Evolutionary conservation across 495 filamentous ascomycete genomes (phyloP), one percentile per base, ranked within the genome.

Genomic region (Neurospora sp.): DNA sequence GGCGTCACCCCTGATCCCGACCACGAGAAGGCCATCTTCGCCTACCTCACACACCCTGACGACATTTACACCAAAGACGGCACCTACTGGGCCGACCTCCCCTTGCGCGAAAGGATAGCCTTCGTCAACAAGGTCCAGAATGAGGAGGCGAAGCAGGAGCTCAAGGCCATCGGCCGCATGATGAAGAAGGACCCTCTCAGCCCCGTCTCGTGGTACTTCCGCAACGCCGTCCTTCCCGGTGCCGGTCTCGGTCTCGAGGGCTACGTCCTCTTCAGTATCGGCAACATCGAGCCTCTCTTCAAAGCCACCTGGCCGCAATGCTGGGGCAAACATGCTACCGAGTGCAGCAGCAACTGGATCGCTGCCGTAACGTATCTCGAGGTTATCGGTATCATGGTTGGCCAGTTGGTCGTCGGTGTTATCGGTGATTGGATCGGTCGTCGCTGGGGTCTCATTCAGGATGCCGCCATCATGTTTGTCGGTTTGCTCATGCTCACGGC

Each of bases 251-350:
- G 92, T 77, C 86, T 97, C 27, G 94, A 97, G 86, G 93, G 93
- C 77, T 97, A 97, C 82, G 93, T 97, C 46, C 88, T 97, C 39
- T 97, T 97, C 88, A 96, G 93, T 71, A 97, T 97, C 74, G 94
- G 94, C 77, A 96, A 95, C 80, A 79, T 97, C 71, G 89, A 88
- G 76, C 91, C 94, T 5, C 84, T 97, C 3, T 93, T 96, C 76
- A 76, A 88, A 72, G 81, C 85, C 7, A 83, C 87, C 18, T 97
- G 93, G 85, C 85, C 88, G 4, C 71, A 75, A 3, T 97, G 94
- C 85, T 97, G 94, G 94, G 84, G 76, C 20, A 83, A 81, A 3
- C 75, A 76, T 5, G 75, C 83, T 71, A 81, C 85, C 5, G 89
- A 86, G 46, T 97, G 94, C 82, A 89, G 90, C 76, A 73, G 83